Percentiles rank a stretch among this genome's conserved stretches.
Conservation (phyloP, 2,329 filamentous ascomycete genomes). For the Xylaria sp. region DNA sequence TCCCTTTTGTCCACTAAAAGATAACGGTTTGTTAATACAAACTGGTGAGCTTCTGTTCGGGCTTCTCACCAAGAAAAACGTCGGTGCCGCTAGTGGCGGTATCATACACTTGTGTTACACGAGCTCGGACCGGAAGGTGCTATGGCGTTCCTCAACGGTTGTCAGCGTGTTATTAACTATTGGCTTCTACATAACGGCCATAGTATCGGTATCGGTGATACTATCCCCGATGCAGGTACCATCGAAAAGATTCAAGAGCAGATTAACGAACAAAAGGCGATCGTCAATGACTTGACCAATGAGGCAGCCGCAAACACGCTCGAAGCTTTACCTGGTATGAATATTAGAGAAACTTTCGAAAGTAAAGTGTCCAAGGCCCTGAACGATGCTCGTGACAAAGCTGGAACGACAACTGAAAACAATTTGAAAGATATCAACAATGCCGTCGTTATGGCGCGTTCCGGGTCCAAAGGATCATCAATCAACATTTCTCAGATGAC, state of each 20-base stretch:
- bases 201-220: slow-evolving; percentile 98
- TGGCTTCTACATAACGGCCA: slow-evolving; percentile 97
- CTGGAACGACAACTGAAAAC: slow-evolving; percentile 89
- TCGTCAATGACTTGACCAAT: slow-evolving; percentile 77
- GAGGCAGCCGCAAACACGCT: slow-evolving; percentile 84
- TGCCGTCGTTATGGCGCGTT: slow-evolving; percentile 92
- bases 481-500: slow-evolving; percentile 99
- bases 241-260: slow-evolving; percentile 84
- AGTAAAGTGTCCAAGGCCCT: slow-evolving; percentile 93
- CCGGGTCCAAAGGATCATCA: slow-evolving; percentile 96
- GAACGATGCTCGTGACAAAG: slow-evolving; percentile 95
- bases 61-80: slow-evolving; percentile 88
- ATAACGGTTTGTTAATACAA: slow-evolving; percentile 82
- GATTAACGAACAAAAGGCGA: slow-evolving; percentile 79
- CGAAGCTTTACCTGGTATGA: slow-evolving; percentile 97
- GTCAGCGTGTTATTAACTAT: slow-evolving; percentile 93
- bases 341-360: slow-evolving; percentile 96
- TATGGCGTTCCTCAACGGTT: slow-evolving; percentile 94
- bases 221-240: slow-evolving; percentile 85
- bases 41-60: slow-evolving; percentile 90
- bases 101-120: slow-evolving; percentile 94
- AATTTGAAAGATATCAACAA: slow-evolving; percentile 96
- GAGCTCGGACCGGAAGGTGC: slow-evolving; percentile 85
- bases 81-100: slow-evolving; percentile 88
- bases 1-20: slow-evolving; percentile 65